Conservation (phyloP, 352 stramenopile species). For the Pythium dissimile region DNA sequence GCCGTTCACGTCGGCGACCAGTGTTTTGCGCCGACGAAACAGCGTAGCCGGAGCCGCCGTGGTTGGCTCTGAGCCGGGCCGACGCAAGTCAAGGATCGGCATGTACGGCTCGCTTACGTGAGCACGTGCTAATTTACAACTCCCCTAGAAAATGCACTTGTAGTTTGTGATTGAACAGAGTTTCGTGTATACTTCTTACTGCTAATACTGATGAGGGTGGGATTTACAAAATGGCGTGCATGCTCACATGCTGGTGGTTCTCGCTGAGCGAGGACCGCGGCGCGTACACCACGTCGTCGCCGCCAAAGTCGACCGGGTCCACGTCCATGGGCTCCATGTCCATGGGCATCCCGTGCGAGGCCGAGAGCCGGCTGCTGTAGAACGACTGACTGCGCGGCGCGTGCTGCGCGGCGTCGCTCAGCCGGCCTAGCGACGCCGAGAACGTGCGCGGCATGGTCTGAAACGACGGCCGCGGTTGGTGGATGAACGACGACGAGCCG, state of each 20-base stretch:
- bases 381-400: constrained; percentile 5
- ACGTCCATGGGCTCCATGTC: constrained; percentile 19
- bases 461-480: constrained; percentile 18
- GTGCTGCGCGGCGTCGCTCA: constrained; percentile 13
- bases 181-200: too few species aligned
- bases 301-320: constrained; percentile 18
- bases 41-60: too few species aligned
- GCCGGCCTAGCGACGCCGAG: constrained; percentile 15
- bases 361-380: constrained; percentile 19
- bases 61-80: too few species aligned
- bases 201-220: too few species aligned
- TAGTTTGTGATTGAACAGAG: too few species aligned
- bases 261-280: constrained; percentile 18
- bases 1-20: constrained; percentile 7
- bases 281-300: constrained; percentile 21
- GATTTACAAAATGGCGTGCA: constrained; percentile 32
- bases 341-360: background rate
- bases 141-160: too few species aligned
- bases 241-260: constrained; percentile 22
- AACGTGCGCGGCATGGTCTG: constrained; percentile 19
- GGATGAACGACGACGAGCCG: constrained; percentile 23
- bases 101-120: constrained; percentile 9
- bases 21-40: background rate
- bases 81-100: too few species aligned
- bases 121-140: too few species aligned